Percentiles rank a stretch among this genome's conserved stretches.
Evolutionary conservation across 2,329 filamentous ascomycete genomes (phyloP).

Genomic region (Didymella pomorum): DNA sequence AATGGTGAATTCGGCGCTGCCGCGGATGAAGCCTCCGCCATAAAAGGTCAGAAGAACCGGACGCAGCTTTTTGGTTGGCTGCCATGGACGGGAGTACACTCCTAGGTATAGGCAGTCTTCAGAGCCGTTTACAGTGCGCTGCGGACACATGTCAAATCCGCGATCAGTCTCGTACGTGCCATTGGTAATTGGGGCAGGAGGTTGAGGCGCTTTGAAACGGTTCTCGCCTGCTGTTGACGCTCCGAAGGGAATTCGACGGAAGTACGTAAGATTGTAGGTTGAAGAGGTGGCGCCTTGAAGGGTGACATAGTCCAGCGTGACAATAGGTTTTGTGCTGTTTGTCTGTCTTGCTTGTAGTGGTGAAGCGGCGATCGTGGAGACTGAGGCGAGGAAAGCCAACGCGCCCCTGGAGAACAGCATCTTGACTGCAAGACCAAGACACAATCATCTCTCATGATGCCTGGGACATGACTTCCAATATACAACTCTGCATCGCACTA

Average conservation of each 20-base stretch:
- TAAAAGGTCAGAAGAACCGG: conserved; percentile 69
- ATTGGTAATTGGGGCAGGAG: conserved; percentile 58
- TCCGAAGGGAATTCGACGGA: conserved; percentile 68
- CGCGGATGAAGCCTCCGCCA: conserved; percentile 68
- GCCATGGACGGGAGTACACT: conserved; percentile 67
- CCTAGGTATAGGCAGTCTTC: conserved; percentile 71
- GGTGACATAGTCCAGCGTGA: conserved; percentile 49
- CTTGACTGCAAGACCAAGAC: conserved; percentile 1
- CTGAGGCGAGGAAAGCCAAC: conserved; percentile 15
- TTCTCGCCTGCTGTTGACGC: conserved; percentile 66
- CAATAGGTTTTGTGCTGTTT: conserved; percentile 29
- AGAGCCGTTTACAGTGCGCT: conserved; percentile 62
- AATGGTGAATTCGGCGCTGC: conserved; percentile 62
- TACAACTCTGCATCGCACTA: conserved; percentile 17
- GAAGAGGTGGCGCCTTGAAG: conserved; percentile 63
- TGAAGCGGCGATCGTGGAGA: conserved; percentile 20
- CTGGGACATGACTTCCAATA: not conserved
- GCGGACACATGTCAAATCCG: conserved; percentile 66
- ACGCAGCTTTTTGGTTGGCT: conserved; percentile 49
- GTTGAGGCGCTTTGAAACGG: conserved; percentile 68
- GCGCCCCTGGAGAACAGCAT: conserved; percentile 24
- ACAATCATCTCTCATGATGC: not conserved
- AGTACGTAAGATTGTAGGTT: conserved; percentile 66
- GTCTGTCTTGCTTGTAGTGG: conserved; percentile 11
- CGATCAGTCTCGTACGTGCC: conserved; percentile 64